Percentiles rank a stretch among this genome's conserved stretches.
Evolutionary conservation across 805 yeast genomes (phyloP).

Genomic region (Starmerella powellii): DNA sequence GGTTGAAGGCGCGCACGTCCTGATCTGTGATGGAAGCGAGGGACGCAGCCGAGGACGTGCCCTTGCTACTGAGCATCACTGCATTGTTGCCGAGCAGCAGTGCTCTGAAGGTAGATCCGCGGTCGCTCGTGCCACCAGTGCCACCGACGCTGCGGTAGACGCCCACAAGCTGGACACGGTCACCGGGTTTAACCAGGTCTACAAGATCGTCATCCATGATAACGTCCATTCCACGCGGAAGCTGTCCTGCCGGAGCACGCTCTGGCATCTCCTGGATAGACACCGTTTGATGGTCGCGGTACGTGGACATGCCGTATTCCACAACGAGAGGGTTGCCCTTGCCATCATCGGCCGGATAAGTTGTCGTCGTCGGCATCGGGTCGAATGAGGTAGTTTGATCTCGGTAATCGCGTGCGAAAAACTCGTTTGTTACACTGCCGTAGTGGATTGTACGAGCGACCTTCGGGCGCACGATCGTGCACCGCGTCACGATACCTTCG

Average conservation of each 20-base stretch:
- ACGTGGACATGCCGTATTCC: conserved; percentile 86
- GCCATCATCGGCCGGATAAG: conserved; percentile 84
- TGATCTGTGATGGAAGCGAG: conserved; percentile 62
- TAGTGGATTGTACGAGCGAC: conserved; percentile 84
- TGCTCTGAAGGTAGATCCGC: conserved; percentile 49
- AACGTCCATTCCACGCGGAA: conserved; percentile 85
- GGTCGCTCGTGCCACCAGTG: conserved; percentile 8
- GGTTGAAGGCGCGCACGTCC: conserved; percentile 79
- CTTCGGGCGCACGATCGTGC: conserved; percentile 88
- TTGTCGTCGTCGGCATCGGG: conserved; percentile 69
- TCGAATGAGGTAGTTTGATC: conserved; percentile 88
- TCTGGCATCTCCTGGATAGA: conserved; percentile 97
- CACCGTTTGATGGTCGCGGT: conserved; percentile 85
- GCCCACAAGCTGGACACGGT: conserved; percentile 86
- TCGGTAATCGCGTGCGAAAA: conserved; percentile 81
- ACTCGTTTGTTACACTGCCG: conserved; percentile 69
- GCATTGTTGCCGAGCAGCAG: conserved; percentile 81
- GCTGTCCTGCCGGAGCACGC: conserved; percentile 93
- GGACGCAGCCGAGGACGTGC: conserved; percentile 49
- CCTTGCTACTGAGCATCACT: conserved; percentile 76
- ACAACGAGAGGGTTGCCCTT: conserved; percentile 81
- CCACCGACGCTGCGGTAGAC: conserved; percentile 87
- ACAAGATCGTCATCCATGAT: conserved; percentile 92
- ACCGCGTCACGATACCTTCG: conserved; percentile 91
- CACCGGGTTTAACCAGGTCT: conserved; percentile 89